Percentiles rank a stretch among this genome's conserved stretches.
phyloP scores from a whole-genome alignment of 2,329 filamentous ascomycete genomes.

The Rachicladosporium sp. region DNA sequence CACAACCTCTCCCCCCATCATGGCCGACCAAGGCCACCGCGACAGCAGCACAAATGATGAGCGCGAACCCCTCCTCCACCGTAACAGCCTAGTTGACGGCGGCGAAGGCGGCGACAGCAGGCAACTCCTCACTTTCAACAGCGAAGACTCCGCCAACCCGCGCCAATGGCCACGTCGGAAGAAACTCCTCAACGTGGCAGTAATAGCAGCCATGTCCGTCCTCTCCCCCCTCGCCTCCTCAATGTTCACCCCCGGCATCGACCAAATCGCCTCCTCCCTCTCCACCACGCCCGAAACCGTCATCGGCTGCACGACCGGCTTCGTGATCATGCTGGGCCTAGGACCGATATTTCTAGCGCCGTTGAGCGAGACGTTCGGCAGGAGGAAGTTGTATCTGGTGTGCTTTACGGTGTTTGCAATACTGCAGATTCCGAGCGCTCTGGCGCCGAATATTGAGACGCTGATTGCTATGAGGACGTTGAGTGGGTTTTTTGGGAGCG shows the following conservation, averaged over 20 bases:
- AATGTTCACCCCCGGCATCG: conserved; percentile 42
- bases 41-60: conserved; percentile 17
- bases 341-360: conserved; percentile 36
- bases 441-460: conserved; percentile 34
- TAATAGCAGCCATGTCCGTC: conserved; percentile 40
- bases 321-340: conserved; percentile 38
- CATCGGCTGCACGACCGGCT: conserved; percentile 39
- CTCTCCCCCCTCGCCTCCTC: conserved; percentile 35
- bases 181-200: conserved; percentile 38
- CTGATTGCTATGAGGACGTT: conserved; percentile 35
- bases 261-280: conserved; percentile 36
- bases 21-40: conserved; percentile 1
- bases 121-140: conserved; percentile 20
- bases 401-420: conserved; percentile 35
- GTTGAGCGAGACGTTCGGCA: conserved; percentile 35
- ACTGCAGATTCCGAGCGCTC: conserved; percentile 35
- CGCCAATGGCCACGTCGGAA: conserved; percentile 32
- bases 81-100: conserved; percentile 19
- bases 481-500: conserved; percentile 38
- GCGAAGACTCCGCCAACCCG: conserved; percentile 32
- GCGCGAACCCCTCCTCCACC: conserved; percentile 27
- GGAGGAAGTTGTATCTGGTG: conserved; percentile 31
- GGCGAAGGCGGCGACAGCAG: conserved; percentile 22
- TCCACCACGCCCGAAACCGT: conserved; percentile 29
- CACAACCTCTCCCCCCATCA: conserved; percentile 1